Evolutionary conservation across 1,139 yeast genomes (phyloP), one percentile per base, ranked within the genome.

Genomic region (Zygoascus sp.): DNA sequence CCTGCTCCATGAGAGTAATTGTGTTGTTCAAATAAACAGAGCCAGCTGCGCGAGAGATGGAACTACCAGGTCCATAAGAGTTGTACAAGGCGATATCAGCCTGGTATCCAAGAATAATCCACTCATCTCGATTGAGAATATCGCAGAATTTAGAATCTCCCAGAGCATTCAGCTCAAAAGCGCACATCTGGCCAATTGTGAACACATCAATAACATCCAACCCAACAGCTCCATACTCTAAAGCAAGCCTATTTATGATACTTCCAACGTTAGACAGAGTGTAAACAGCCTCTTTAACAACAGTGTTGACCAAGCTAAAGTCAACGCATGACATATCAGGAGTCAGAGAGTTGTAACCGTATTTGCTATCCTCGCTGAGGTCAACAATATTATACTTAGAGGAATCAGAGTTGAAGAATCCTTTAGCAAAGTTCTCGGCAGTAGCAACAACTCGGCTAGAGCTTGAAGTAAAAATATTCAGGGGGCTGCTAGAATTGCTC

Each of bases 381-480:
- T 20, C 39, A 10, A 35, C 39, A 16, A 35, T 20, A 17, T 35
- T 35, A 21, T 35, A 35, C 25, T 35, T 35, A 11, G 39, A 35
- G 10, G 22, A 20, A n/a, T 35, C 39, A 11, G 13, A 6, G 16
- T n/a, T 19, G 13, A 35, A 35, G 15, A 35, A 35, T 7, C 39
- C 27, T n/a, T 35, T 35, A 5, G 39, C 39, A 35, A 35, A 35
- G 11, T 35, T 35, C n/a, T 35, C 16, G 13, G 39, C 23, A 10
- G 39, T 35, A n/a, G 25, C 39, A 35, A 35, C 39, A 10, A 35
- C 39, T 35, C 39, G 23, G 10, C 17, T n/a, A 20, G 39, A 35
- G 16, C 25, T 20, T 6, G 39, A 19, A 35, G 25, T 35, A 17
- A 20, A 35, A 20, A 35, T 35, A 9, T 35, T 21, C 23, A 35